Base-by-base conservation (phyloP, 257 asterid genomes). In the Solanum chilense region DNA sequence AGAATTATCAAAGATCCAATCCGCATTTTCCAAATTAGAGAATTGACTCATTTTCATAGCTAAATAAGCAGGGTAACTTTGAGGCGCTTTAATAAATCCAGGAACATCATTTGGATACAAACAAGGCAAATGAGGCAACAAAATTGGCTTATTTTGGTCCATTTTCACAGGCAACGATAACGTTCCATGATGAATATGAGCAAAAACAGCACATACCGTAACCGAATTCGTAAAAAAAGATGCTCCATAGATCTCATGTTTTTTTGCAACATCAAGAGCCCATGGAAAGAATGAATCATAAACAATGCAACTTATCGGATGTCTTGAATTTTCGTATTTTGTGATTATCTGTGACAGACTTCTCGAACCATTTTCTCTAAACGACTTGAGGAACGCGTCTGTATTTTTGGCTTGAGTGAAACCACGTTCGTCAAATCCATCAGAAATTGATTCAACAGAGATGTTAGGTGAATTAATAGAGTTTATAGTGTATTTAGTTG, bases 281-380 rank as follows among this genome's bases (percentile, higher is more conserved):
- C 60, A 95, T 13, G 97, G 94, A 12, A 95, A 86, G 86, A 95
- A 92, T 1, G 97, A 76, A 91, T 95, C 97, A 52, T 95, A 94
- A 41, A 94, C 82, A 0, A 94, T 83, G 88, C 96, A 94, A 10
- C 71, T 91, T 3, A 93, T 86, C 0, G 96, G 96, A 14, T 12
- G 86, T 35, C 44, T 29, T 3, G 92, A 44, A 70, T 70, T 49
- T 21, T 83, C 33, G 89, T 90, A 91, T 58, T 76, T 89, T 7
- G 31, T 12, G 4, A 94, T 41, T 88, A 94, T 86, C 9, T 88
- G 69, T 2, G 96, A 87, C 4, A 92, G 92, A 6, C 93, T 89
- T 85, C 27, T 88, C 20, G 97, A 91, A 27, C 95, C 97, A 75
- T 91, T 92, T 12, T 91, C 92, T 60, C 23, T 49, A 87, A 94